Conservation (phyloP, 1,284 basidiomycete genomes). For the Filobasidium uniguttulatum region DNA sequence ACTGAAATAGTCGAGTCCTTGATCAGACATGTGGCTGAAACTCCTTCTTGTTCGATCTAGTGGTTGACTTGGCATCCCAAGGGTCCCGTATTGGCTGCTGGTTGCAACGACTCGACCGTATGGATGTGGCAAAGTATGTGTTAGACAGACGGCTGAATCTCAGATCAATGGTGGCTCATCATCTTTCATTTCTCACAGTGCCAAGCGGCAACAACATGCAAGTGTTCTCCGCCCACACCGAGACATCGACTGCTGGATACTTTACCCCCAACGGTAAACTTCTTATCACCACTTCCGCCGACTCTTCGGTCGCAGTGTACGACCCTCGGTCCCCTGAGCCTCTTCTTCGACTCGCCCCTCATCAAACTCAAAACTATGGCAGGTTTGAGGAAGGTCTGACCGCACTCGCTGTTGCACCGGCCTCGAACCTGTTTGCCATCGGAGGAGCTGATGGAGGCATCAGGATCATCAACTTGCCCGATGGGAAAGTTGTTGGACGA, state of each 20-base stretch:
- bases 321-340: slow-evolving; percentile 64
- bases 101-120: slow-evolving; percentile 85
- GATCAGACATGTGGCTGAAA: not conserved
- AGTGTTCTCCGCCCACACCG: slow-evolving; percentile 82
- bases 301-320: slow-evolving; percentile 79
- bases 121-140: slow-evolving; percentile 98
- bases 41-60: slow-evolving; percentile 37
- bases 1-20: not conserved
- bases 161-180: slow-evolving; percentile 19
- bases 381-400: slow-evolving; percentile 65
- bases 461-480: slow-evolving; percentile 69
- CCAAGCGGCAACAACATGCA: slow-evolving; percentile 48
- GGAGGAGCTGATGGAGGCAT: slow-evolving; percentile 73
- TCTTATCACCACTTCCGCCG: slow-evolving; percentile 73
- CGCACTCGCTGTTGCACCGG: slow-evolving; percentile 65
- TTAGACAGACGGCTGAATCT: slow-evolving; percentile 11
- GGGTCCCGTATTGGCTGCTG: slow-evolving; percentile 74
- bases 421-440: slow-evolving; percentile 73
- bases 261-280: slow-evolving; percentile 69
- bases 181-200: not conserved
- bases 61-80: slow-evolving; percentile 96
- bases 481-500: slow-evolving; percentile 66
- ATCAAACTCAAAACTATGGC: slow-evolving; percentile 8
- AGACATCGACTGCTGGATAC: slow-evolving; percentile 69
- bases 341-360: slow-evolving; percentile 45